These are phyloP conservation scores for Clonostachys rosea DNA, from an alignment of 2,329 filamentous ascomycete genomes.

Conservation along the genomic window DNA sequence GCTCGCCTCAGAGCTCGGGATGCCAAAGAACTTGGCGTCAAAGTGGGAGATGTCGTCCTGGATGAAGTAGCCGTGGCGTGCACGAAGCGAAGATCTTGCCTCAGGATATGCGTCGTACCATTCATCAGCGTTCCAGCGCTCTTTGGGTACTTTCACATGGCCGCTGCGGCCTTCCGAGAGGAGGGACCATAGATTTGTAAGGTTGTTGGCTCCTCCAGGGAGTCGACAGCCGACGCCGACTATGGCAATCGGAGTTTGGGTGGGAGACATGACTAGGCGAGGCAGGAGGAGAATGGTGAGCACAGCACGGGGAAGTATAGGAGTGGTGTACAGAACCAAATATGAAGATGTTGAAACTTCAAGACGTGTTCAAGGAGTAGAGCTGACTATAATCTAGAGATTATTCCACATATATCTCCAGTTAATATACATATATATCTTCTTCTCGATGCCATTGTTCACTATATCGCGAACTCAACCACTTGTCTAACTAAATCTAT, in stretches of 20 bases:
- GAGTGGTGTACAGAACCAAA: no score
- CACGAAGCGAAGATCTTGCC: slow-evolving; percentile 10
- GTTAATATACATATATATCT: no score
- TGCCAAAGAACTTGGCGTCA: slow-evolving; percentile 46
- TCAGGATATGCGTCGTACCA: slow-evolving; percentile 11
- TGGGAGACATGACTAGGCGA: no score
- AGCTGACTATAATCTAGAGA: no score
- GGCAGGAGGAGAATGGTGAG: no score
- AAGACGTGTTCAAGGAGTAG: no score
- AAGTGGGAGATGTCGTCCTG: slow-evolving; percentile 39
- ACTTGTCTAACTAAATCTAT: no score
- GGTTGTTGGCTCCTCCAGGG: slow-evolving; percentile 15
- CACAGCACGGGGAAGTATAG: no score
- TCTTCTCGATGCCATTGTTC: no score
- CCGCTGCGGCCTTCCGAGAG: slow-evolving; percentile 3
- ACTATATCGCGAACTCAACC: no score
- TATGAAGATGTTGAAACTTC: no score
- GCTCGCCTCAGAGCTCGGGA: slow-evolving; percentile 42
- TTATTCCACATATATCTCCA: no score
- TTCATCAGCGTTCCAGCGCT: slow-evolving; percentile 12
- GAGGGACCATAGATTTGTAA: slow-evolving; percentile 17
- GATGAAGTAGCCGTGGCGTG: slow-evolving; percentile 31
- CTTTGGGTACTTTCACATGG: slow-evolving; percentile 11
- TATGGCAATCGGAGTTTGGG: slow-evolving; percentile 26
- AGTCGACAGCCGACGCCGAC: slow-evolving; percentile 25